Percentiles rank a stretch among this genome's conserved stretches.
These are phyloP conservation scores for Dendrothele bispora DNA, from an alignment of 768 basidiomycete genomes.

Conservation along the genomic window DNA sequence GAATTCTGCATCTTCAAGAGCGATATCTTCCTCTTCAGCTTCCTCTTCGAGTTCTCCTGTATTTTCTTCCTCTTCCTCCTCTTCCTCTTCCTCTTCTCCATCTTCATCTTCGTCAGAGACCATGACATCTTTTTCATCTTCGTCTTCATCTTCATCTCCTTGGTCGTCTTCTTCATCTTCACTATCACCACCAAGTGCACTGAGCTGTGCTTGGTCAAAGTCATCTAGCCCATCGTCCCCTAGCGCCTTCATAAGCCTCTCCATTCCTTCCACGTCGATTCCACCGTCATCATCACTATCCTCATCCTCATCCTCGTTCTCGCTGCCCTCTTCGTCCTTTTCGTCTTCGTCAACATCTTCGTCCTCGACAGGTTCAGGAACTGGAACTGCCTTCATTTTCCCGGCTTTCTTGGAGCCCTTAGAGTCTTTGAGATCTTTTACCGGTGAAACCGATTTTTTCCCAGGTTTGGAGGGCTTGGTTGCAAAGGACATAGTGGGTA, in stretches of 20 bases:
- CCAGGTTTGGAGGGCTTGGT: no score
- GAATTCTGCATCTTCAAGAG: conserved; percentile 69
- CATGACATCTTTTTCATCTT: conserved; percentile 30
- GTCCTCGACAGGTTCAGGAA: no score
- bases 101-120: conserved; percentile 13
- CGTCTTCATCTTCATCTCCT: conserved; percentile 26
- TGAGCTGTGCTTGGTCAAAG: conserved; percentile 57
- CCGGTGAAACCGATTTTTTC: no score
- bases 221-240: conserved; percentile 71
- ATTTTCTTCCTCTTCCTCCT: conserved; percentile 33
- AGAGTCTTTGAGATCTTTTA: no score
- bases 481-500: no score
- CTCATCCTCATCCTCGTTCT: conserved; percentile 9
- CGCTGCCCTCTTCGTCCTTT: no score
- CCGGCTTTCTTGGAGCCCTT: background rate
- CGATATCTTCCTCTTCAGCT: conserved; percentile 46
- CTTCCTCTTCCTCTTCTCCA: conserved; percentile 22
- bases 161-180: conserved; percentile 30
- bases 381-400: no score
- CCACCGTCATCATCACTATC: conserved; percentile 40
- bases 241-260: conserved; percentile 52
- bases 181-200: conserved; percentile 38
- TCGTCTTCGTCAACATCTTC: no score
- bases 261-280: conserved; percentile 59
- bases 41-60: conserved; percentile 31